Base-by-base conservation (phyloP, 2,329 filamentous ascomycete species). In the Clarireedia monteithiana region DNA sequence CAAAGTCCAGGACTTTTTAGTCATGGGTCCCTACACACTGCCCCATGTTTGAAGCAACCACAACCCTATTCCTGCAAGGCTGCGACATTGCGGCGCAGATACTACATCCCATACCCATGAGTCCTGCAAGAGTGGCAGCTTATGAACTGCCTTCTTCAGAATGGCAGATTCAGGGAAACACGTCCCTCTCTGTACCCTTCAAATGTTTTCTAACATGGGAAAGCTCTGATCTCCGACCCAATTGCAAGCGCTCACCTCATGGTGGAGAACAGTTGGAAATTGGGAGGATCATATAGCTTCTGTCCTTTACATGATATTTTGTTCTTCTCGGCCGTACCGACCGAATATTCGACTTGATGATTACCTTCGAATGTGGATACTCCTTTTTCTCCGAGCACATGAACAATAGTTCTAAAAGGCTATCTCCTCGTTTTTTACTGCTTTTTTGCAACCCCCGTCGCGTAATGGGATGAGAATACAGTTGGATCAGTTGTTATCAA, bases 11-110 rank as follows among this genome's bases (percentile, higher is more conserved):
- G 20, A 45, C n/a, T 45, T 20, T 23, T 20, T 45, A 45, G n/a
- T 20, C n/a, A 12, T 12, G n/a, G 42, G n/a, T 7, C n/a, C 20
- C n/a, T 24, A 20, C 39, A 40, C 17, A 40, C 17, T 14, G 15
- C 39, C 39, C 14, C 17, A 20, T 20, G 17, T 40, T 26, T 50
- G 23, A 40, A 47, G 34, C 52, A 55, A 50, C 46, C 46, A 50
- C 52, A 44, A 44, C 52, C 15, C 36, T 36, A 55, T 55, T 50
- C 34, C 52, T 55, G 38, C 46, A 44, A 55, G 52, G 52, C 38
- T 50, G 46, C 52, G 26, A 44, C 26, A 27, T 26, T 44, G n/a
- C 46, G 46, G 38, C 26, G 52, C n/a, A 23, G 23, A 44, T 34
- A n/a, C 34, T 24, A 50, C 46, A 44, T 50, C 38, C 20, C 17